Evolutionary conservation across 352 stramenopile species (phyloP).

Genomic region (Pythium biforme): DNA sequence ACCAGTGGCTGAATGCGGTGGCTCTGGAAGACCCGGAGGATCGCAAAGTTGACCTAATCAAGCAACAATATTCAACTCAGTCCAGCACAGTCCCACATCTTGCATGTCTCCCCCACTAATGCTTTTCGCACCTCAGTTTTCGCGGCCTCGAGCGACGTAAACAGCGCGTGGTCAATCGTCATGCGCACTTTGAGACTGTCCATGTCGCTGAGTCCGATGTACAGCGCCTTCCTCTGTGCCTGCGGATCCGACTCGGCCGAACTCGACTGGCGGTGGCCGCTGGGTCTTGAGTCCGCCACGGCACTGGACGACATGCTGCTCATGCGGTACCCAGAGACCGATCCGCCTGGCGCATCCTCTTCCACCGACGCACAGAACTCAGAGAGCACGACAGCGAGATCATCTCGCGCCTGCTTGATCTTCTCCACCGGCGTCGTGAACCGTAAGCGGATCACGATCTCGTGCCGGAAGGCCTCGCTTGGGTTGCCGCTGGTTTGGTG

Average conservation of each 20-base stretch:
- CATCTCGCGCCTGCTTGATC: constrained; percentile 38
- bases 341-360: constrained; percentile 5
- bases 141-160: constrained; percentile 49
- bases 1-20: constrained; percentile 34
- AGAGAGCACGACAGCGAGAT: constrained; percentile 21
- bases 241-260: constrained; percentile 1
- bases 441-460: constrained; percentile 46
- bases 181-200: constrained; percentile 64
- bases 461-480: constrained; percentile 49
- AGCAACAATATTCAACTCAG: not conserved
- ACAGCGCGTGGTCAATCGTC: constrained; percentile 48
- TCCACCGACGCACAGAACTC: constrained; percentile 8
- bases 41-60: constrained; percentile 59
- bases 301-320: constrained; percentile 1
- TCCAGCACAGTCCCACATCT: no score
- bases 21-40: constrained; percentile 56
- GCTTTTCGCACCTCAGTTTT: constrained; percentile 55
- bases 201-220: constrained; percentile 30
- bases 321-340: constrained; percentile 5
- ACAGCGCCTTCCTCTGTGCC: constrained; percentile 12
- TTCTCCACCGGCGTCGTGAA: constrained; percentile 37
- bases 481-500: constrained; percentile 65
- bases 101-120: not conserved
- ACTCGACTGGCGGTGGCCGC: constrained; percentile 19
- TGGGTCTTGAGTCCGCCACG: not conserved